These are phyloP conservation scores for Actinomortierella ambigua DNA, from an alignment of 371 early-diverging fungal species.

Conservation along the genomic window DNA sequence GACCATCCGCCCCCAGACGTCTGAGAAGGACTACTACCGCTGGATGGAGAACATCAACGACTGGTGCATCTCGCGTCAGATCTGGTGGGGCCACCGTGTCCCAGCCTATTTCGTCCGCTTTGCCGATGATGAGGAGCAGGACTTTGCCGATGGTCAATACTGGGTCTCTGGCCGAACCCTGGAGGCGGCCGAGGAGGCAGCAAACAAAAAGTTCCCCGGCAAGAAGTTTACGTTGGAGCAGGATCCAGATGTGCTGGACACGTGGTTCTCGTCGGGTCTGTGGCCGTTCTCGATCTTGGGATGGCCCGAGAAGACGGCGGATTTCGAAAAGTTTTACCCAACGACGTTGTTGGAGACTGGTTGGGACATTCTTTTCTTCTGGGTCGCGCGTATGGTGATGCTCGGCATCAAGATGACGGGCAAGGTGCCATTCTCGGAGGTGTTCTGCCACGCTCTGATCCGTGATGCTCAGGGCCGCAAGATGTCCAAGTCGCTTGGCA, in stretches of 20 bases:
- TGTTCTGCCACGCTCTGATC: slow-evolving; percentile 99
- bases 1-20: slow-evolving; percentile 88
- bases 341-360: slow-evolving; percentile 97
- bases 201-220: slow-evolving; percentile 75
- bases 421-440: slow-evolving; percentile 93
- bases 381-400: slow-evolving; percentile 99
- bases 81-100: slow-evolving; percentile 99
- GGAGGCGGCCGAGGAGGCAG: slow-evolving; percentile 80
- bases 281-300: slow-evolving; percentile 99
- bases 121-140: slow-evolving; percentile 69
- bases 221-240: slow-evolving; percentile 71
- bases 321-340: slow-evolving; percentile 93
- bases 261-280: slow-evolving; percentile 99
- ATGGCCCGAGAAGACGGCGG: slow-evolving; percentile 86
- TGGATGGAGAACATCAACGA: slow-evolving; percentile 98
- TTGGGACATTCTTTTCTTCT: slow-evolving; percentile 99
- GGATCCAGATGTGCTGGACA: slow-evolving; percentile 99
- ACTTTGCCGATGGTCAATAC: slow-evolving; percentile 62
- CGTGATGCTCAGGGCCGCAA: slow-evolving; percentile 99
- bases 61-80: slow-evolving; percentile 99
- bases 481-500: slow-evolving; percentile 99
- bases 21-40: slow-evolving; percentile 94
- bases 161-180: slow-evolving; percentile 93
- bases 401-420: slow-evolving; percentile 95
- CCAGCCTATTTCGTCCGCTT: slow-evolving; percentile 95